Percentiles rank a stretch among this genome's conserved stretches.
These are phyloP conservation scores for Leccinum ponderosum DNA, from an alignment of 1,284 basidiomycete genomes.

Conservation along the genomic window DNA sequence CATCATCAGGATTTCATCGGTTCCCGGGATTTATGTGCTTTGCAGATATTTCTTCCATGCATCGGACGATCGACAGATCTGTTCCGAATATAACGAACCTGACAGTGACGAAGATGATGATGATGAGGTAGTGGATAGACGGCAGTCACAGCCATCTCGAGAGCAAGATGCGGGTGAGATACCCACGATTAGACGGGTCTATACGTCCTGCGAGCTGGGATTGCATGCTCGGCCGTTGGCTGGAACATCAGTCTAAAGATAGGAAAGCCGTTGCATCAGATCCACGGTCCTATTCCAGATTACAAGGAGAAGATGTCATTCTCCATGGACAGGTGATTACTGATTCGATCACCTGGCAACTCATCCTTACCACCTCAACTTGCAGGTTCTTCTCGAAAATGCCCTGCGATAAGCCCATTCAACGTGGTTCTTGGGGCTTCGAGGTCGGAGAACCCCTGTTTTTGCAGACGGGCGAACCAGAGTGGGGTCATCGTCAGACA, in stretches of 20 bases:
- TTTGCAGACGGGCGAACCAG: conserved; percentile 38
- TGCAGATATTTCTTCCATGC: conserved; percentile 76
- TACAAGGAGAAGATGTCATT: conserved; percentile 48
- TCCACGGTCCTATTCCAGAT: conserved; percentile 48
- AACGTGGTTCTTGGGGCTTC: conserved; percentile 50
- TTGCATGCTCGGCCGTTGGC: conserved; percentile 47
- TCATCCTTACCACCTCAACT: not conserved
- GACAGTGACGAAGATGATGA: conserved; percentile 35
- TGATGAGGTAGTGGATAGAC: conserved; percentile 23
- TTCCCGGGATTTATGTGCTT: not conserved
- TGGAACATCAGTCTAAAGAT: conserved; percentile 50
- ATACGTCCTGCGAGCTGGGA: conserved; percentile 43
- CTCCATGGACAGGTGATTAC: conserved; percentile 48
- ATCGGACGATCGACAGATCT: conserved; percentile 43
- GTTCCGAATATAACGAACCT: conserved; percentile 44
- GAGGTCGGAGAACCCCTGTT: conserved; percentile 49
- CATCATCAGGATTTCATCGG: too few relatives aligned
- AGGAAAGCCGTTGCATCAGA: conserved; percentile 44
- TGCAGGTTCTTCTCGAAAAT: conserved; percentile 48
- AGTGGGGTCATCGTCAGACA: conserved; percentile 33
- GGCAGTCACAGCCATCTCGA: conserved; percentile 7
- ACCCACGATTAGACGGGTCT: conserved; percentile 40
- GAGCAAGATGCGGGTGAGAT: conserved; percentile 12
- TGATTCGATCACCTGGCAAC: not conserved
- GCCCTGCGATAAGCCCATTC: conserved; percentile 47